Evolutionary conservation across 805 yeast genomes (phyloP), one percentile per base, ranked within the genome.

Genomic region (Yamadazyma olivae): DNA sequence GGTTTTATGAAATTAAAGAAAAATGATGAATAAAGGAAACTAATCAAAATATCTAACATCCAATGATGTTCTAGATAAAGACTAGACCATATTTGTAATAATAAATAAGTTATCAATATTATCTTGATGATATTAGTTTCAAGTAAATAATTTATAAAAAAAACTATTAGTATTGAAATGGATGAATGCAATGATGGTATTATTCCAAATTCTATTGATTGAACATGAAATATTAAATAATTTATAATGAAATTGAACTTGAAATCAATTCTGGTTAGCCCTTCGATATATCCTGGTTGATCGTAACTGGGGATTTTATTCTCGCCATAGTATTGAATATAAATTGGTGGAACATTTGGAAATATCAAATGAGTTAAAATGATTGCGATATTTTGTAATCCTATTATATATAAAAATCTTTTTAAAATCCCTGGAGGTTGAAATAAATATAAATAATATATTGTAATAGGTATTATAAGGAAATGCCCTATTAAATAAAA

Each of bases 311-410:
- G 82, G 7, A 61, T 38, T 51, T 68, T 71, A 43, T 76, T 73
- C 16, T 71, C 70, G 3, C 87, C 85, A 45, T 81, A 70, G 41
- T 77, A 42, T 50, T 75, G 80, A 31, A 79, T 74, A 53, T 79
- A 82, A 81, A 87, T 79, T 3, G 89, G 89, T 1, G 89, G 84
- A 1, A 87, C 84, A 51, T 77, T 80, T 17, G 90, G 90, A 53
- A 80, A 65, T 5, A 70, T 32, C 24, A 82, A 51, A 53, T 81
- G 87, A 3, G 86, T 81, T 25, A 69, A 26, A 0, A 79, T 79
- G 17, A 85, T 83, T 1, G 66, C 56, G 9, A 79, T 66, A 46
- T 79, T 81, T 51, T 79, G 86, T 8, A 67, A 34, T 2, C 89
- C 88, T 28, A 81, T 45, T 0, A 77, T 68, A n/a, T 70, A 48